These are phyloP conservation scores for Sapria himalayana DNA, from an alignment of 345 rosid species.

Conservation along the genomic window DNA sequence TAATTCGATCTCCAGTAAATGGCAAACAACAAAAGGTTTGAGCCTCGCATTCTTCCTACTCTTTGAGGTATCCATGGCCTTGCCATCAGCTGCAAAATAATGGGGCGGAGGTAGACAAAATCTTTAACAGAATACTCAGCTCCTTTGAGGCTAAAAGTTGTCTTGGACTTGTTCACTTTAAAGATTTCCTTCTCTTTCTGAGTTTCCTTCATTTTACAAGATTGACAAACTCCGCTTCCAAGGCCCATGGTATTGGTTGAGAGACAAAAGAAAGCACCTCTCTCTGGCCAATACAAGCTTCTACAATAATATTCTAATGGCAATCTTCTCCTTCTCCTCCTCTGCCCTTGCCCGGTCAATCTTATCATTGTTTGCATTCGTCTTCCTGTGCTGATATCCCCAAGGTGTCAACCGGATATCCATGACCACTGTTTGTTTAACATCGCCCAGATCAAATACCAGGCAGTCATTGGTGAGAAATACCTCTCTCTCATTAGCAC, in stretches of 20 bases:
- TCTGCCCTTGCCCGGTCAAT: constrained; percentile 29
- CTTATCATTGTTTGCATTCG: constrained; percentile 17
- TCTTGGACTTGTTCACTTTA: constrained; percentile 12
- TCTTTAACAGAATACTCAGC: constrained; percentile 23
- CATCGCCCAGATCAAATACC: constrained; percentile 20
- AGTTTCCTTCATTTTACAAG: constrained; percentile 24
- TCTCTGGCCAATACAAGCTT: constrained; percentile 36
- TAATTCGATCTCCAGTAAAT: constrained; percentile 25
- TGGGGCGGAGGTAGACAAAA: constrained; percentile 35
- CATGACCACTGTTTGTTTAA: constrained; percentile 18
- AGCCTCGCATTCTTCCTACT: constrained; percentile 42
- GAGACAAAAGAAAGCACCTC: constrained; percentile 49
- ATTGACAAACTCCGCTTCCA: constrained; percentile 27
- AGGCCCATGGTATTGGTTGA: constrained; percentile 20
- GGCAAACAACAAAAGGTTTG: constrained; percentile 46
- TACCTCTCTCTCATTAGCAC: constrained; percentile 44
- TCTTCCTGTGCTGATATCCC: constrained; percentile 42
- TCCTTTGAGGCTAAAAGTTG: constrained; percentile 20
- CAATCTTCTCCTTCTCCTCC: constrained; percentile 26
- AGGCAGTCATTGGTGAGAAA: constrained; percentile 34
- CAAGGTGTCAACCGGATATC: constrained; percentile 34
- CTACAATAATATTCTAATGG: constrained; percentile 34
- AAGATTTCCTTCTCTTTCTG: constrained; percentile 12
- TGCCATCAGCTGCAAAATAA: constrained; percentile 12
- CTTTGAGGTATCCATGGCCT: constrained; percentile 19